Percentiles rank a stretch among this genome's conserved stretches.
phyloP scores from a whole-genome alignment of 2,329 filamentous ascomycete species.

The Dactylonectria macrodidyma region DNA sequence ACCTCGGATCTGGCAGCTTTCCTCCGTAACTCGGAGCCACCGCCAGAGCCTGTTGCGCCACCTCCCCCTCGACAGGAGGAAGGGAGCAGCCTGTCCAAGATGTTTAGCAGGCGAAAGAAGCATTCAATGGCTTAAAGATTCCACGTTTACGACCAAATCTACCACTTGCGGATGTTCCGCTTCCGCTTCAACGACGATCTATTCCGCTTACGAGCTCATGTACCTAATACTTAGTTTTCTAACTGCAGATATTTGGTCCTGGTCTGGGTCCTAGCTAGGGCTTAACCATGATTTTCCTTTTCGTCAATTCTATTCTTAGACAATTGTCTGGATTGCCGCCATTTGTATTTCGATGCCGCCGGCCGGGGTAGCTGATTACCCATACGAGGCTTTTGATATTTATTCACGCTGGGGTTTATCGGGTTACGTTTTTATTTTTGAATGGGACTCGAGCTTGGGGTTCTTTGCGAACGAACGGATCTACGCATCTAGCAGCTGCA shows the following conservation, averaged over 20 bases:
- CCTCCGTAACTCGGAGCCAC: constrained; percentile 77
- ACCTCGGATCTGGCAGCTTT: constrained; percentile 83
- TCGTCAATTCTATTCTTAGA: constrained; percentile 21
- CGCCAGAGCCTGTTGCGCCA: constrained; percentile 56
- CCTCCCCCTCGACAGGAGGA: constrained; percentile 54
- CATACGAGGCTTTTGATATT: constrained; percentile 33
- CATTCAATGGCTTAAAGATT: constrained; percentile 49
- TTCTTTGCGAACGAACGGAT: constrained; percentile 1
- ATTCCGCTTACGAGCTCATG: constrained; percentile 46
- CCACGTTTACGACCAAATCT: constrained; percentile 35
- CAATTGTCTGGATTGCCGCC: constrained; percentile 19
- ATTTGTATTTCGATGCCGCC: constrained; percentile 36
- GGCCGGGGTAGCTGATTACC: constrained; percentile 24
- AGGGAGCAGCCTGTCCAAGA: constrained; percentile 60
- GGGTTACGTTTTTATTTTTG: constrained; percentile 23
- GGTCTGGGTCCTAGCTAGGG: constrained; percentile 9
- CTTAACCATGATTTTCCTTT: constrained; percentile 21
- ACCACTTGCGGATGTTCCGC: constrained; percentile 27
- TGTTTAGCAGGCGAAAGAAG: constrained; percentile 68
- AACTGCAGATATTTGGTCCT: constrained; percentile 34
- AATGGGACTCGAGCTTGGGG: constrained; percentile 19
- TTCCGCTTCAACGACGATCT: constrained; percentile 38
- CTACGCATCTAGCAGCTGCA: constrained; percentile 14
- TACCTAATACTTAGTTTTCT: constrained; percentile 45
- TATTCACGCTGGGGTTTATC: constrained; percentile 13